Evolutionary conservation across 805 yeast genomes (phyloP).

Genomic region (Nakazawaea laoshanensis): DNA sequence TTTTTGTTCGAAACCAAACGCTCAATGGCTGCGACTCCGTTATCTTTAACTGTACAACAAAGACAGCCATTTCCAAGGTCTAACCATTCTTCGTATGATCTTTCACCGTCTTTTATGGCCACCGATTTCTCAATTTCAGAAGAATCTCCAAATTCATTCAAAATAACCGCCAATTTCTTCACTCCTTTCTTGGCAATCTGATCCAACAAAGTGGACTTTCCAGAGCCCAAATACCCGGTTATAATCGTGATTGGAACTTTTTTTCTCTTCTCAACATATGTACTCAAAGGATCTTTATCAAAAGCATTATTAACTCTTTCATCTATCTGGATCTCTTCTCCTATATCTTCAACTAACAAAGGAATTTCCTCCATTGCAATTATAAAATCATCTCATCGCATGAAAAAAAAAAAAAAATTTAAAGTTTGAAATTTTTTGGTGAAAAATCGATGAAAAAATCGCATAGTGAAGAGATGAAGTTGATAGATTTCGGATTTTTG

Average conservation of each 20-base stretch:
- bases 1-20: conserved; percentile 65
- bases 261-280: conserved; percentile 11
- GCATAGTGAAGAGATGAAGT: too few species aligned
- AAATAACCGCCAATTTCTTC: conserved; percentile 75
- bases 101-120: conserved; percentile 48
- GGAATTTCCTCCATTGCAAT: conserved; percentile 11
- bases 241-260: conserved; percentile 88
- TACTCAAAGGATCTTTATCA: conserved; percentile 8
- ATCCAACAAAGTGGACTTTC: conserved; percentile 81
- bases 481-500: conserved; percentile 16
- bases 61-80: conserved; percentile 95
- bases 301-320: conserved; percentile 1
- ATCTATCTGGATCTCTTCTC: conserved; percentile 3
- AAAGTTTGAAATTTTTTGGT: too few species aligned
- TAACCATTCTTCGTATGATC: conserved; percentile 82
- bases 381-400: too few species aligned
- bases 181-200: conserved; percentile 63
- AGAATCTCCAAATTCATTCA: conserved; percentile 90
- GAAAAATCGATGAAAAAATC: too few species aligned
- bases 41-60: conserved; percentile 93
- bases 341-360: conserved; percentile 3
- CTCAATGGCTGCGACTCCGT: conserved; percentile 92
- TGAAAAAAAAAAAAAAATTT: too few species aligned
- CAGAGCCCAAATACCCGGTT: conserved; percentile 93
- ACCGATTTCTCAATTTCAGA: conserved; percentile 83